phyloP scores from a whole-genome alignment of 139 green algal genomes.

The Volvox africanus region DNA sequence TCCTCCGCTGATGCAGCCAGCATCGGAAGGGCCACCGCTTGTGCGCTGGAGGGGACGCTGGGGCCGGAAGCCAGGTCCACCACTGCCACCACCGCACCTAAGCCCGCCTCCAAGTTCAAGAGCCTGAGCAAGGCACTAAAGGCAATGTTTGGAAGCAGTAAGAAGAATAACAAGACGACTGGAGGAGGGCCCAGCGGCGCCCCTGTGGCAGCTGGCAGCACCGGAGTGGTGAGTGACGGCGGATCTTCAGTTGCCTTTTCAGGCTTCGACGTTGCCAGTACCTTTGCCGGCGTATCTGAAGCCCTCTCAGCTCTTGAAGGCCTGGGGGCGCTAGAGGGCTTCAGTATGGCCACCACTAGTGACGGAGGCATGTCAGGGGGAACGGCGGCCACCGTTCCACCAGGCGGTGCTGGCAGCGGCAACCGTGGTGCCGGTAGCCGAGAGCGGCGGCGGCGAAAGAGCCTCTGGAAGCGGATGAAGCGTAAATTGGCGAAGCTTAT shows the following conservation, averaged over 20 bases:
- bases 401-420: background rate
- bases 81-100: background rate
- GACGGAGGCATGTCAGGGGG: background rate
- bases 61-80: background rate
- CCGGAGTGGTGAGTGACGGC: background rate
- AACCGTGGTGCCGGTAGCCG: background rate
- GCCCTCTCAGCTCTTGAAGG: constrained; percentile 15
- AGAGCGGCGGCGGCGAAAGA: constrained; percentile 4
- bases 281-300: background rate
- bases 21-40: background rate
- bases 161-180: background rate
- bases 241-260: background rate
- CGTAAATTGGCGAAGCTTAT: constrained; percentile 33
- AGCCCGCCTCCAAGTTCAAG: background rate
- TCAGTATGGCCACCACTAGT: background rate
- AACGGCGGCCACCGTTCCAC: background rate
- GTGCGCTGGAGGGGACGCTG: background rate
- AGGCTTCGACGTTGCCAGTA: background rate
- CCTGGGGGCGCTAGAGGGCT: background rate
- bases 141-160: background rate
- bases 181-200: background rate
- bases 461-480: constrained; percentile 34
- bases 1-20: background rate
- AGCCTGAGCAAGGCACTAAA: background rate
- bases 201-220: background rate